These are phyloP conservation scores for Digitaria exilis DNA, from an alignment of 202 grass and related monocot genomes.

Conservation along the genomic window DNA sequence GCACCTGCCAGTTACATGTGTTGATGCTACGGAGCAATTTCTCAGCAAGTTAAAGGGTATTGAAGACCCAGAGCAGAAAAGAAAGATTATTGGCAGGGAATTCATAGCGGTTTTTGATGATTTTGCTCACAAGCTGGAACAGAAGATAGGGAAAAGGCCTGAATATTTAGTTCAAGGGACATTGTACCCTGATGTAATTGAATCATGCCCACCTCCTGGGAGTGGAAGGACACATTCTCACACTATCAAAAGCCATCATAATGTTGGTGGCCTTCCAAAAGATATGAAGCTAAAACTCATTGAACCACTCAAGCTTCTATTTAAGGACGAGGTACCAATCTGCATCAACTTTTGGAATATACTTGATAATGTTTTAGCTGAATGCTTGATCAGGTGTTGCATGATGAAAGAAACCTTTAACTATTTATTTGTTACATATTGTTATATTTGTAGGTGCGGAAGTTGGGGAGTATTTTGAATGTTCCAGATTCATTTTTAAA, in stretches of 20 bases:
- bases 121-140: conserved; percentile 71
- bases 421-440: too few species aligned
- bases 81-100: conserved; percentile 88
- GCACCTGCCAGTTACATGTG: conserved; percentile 81
- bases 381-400: background rate
- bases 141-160: conserved; percentile 64
- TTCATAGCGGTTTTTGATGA: conserved; percentile 91
- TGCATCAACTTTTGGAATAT: background rate
- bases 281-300: conserved; percentile 92
- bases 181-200: conserved; percentile 92
- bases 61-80: conserved; percentile 86
- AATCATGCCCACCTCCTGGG: conserved; percentile 86
- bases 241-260: conserved; percentile 96
- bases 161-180: conserved; percentile 88
- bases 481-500: conserved; percentile 92
- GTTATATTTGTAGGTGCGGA: conserved; percentile 63
- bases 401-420: too few species aligned
- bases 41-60: conserved; percentile 82
- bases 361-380: conserved; percentile 3
- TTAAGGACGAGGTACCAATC: conserved; percentile 80
- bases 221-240: conserved; percentile 87
- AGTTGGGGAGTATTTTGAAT: conserved; percentile 83
- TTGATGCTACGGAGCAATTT: conserved; percentile 85
- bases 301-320: conserved; percentile 86
- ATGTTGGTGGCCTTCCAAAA: conserved; percentile 86